Base-by-base conservation (phyloP, 371 early-diverging fungal species). In the Mucor saturninus region DNA sequence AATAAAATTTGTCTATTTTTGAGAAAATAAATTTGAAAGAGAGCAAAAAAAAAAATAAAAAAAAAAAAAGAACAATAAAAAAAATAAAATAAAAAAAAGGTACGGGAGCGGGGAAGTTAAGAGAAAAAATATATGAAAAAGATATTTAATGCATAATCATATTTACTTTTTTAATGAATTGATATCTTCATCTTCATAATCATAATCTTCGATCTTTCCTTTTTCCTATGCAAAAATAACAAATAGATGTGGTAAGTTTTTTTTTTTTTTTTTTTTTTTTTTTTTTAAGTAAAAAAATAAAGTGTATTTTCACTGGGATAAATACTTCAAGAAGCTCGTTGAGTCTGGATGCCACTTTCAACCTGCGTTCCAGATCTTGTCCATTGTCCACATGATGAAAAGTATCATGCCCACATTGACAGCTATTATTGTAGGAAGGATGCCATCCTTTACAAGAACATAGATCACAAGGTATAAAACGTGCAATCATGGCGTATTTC, bases 391-490 rank as follows among this genome's bases (percentile, higher is more conserved):
- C 74, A 65, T 83, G 83, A 11, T 60, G 51, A 42, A 68, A 66
- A 8, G 76, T 68, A 35, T 72, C 75, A 62, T 83, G 83, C 10
- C 80, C 78, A 64, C 83, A 83, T 2, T 62, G 69, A 64, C 83
- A 83, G 65, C 55, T 67, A 50, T 45, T 74, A 73, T 50, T 64
- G 62, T 73, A 76, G 78, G 4, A 76, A 71, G 83, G 83, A 52
- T 65, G 66, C 81, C 81, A 83, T 3, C 80, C 78, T 61, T 72
- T 71, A 60, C 84, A 83, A 39, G 63, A 53, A 56, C 65, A 62
- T n/a, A 57, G 55, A 67, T 77, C 80, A 35, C 84, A 83, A 8
- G 81, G 77, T 58, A 80, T 74, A 54, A 75, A 77, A n/a, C 80
- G 66, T 49, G 77, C 84, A 42, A 83, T 65, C 28, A 80, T 73